Evolutionary conservation across 1,139 yeast genomes (phyloP), one percentile per base, ranked within the genome.

Genomic region (Sugiyamaella japonica): DNA sequence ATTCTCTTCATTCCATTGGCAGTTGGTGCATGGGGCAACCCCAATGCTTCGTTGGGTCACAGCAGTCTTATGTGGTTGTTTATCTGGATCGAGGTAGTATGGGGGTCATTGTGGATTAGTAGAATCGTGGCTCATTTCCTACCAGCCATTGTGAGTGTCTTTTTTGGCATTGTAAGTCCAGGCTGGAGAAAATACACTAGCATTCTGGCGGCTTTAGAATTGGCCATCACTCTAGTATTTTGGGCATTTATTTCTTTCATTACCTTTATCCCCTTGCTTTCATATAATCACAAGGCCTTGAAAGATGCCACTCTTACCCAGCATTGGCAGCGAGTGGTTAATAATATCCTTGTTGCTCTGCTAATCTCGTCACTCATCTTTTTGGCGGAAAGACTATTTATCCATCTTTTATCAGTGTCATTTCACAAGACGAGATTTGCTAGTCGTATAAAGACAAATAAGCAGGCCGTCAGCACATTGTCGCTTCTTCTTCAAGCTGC

Each of bases 371-470:
- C 76, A 1, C 60, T 73, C 44, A 66, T 74, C 32, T 73, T 63
- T 58, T 62, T 71, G 34, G 70, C 66, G 8, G 78, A 74, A 60
- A 66, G 74, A 50, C 58, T 72, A 34, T 56, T 72, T 53, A 67
- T 74, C 43, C 76, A 74, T 52, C 59, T 72, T 57, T 65, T 74
- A 56, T 73, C 76, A 3, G 73, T 75, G n/a, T 70, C 70, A 20
- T 74, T 72, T 67, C 78, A 74, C 65, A 65, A 68, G 56, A 73
- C 75, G 9, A 68, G 76, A 41, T 72, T 74, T 61, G 70, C 77
- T 3, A 50, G 60, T 48, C 67, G 77, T 23, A 74, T 74, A 58
- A 67, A 67, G 56, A 65, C 61, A 51, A 72, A 73, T 63, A 74
- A 74, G 58, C 66, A 66, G 59, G 61, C 71, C 17, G 63, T 70